Percentiles rank a stretch among this genome's conserved stretches.
Conservation (phyloP, 768 basidiomycete species). For the Lactarius tabidus region DNA sequence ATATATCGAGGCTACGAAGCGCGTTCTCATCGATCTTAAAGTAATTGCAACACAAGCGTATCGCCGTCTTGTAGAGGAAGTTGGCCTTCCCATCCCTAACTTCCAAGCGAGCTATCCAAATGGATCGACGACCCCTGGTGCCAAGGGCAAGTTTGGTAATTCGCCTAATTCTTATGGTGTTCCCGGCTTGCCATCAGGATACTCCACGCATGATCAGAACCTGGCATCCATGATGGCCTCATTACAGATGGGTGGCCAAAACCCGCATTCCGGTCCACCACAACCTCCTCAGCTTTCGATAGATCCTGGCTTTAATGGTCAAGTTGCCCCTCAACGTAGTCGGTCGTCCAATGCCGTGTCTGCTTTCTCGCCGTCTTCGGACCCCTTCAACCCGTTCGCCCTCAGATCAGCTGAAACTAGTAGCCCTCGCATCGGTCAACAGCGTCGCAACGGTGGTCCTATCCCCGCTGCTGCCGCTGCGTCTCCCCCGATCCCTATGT, state of each 20-base stretch:
- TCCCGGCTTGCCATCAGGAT: constrained; percentile 73
- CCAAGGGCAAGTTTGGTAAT: constrained; percentile 53
- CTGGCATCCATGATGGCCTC: constrained; percentile 92
- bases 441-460: constrained; percentile 45
- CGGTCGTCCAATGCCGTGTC: constrained; percentile 38
- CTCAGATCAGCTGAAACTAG: constrained; percentile 46
- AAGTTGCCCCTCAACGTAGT: constrained; percentile 24
- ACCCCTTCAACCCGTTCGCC: constrained; percentile 57
- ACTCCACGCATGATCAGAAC: constrained; percentile 79
- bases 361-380: constrained; percentile 48
- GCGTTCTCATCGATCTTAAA: constrained; percentile 86
- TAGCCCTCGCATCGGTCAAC: constrained; percentile 44
- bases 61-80: constrained; percentile 89
- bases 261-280: constrained; percentile 72
- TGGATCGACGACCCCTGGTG: constrained; percentile 54
- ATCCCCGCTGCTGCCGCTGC: constrained; percentile 30
- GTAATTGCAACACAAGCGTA: constrained; percentile 95
- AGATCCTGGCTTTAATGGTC: constrained; percentile 56
- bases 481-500: constrained; percentile 26
- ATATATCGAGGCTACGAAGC: constrained; percentile 83
- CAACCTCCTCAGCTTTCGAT: constrained; percentile 70
- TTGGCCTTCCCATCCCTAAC: constrained; percentile 85
- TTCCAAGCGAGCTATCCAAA: constrained; percentile 74
- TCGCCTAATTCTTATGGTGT: constrained; percentile 57
- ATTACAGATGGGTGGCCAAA: constrained; percentile 85